These are phyloP conservation scores for Brasilioporus rufonigricans DNA, from an alignment of 768 basidiomycete genomes.

Conservation along the genomic window DNA sequence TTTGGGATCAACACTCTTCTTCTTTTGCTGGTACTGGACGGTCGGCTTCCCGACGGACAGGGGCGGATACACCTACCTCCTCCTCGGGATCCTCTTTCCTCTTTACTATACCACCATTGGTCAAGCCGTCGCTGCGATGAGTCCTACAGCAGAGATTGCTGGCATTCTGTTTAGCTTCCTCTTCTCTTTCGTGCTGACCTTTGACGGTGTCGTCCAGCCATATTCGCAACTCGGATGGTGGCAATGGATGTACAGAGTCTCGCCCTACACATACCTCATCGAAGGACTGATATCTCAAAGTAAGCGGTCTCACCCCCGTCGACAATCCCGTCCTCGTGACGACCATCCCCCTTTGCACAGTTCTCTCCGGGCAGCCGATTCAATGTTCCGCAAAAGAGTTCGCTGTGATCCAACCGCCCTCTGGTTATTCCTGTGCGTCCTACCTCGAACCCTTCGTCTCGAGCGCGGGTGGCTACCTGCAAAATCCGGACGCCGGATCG, in stretches of 20 bases:
- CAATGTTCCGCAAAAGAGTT: slow-evolving; percentile 62
- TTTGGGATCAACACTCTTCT: slow-evolving; percentile 54
- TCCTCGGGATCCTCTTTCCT: slow-evolving; percentile 53
- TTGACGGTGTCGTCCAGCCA: slow-evolving; percentile 70
- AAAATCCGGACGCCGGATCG: slow-evolving; percentile 36
- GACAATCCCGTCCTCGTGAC: not conserved
- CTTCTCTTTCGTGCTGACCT: slow-evolving; percentile 64
- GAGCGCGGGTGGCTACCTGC: slow-evolving; percentile 46
- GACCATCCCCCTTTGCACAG: slow-evolving; percentile 15
- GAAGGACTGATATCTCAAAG: slow-evolving; percentile 47
- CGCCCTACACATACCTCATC: slow-evolving; percentile 57
- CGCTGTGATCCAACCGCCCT: slow-evolving; percentile 49
- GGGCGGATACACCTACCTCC: slow-evolving; percentile 59
- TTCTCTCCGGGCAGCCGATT: slow-evolving; percentile 47
- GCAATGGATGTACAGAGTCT: slow-evolving; percentile 65
- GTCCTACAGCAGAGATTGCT: slow-evolving; percentile 58
- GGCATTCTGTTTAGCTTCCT: slow-evolving; percentile 55
- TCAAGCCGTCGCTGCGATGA: slow-evolving; percentile 59
- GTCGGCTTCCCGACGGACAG: slow-evolving; percentile 55
- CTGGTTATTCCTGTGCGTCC: slow-evolving; percentile 43
- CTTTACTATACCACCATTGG: slow-evolving; percentile 62
- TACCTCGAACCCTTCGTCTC: slow-evolving; percentile 45
- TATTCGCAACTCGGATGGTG: slow-evolving; percentile 62
- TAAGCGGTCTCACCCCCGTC: slow-evolving; percentile 26
- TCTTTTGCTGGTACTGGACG: slow-evolving; percentile 70